These are phyloP conservation scores for Pleurozium schreberi DNA, from an alignment of 225 moss, liverwort and hornwort species.

Conservation along the genomic window DNA sequence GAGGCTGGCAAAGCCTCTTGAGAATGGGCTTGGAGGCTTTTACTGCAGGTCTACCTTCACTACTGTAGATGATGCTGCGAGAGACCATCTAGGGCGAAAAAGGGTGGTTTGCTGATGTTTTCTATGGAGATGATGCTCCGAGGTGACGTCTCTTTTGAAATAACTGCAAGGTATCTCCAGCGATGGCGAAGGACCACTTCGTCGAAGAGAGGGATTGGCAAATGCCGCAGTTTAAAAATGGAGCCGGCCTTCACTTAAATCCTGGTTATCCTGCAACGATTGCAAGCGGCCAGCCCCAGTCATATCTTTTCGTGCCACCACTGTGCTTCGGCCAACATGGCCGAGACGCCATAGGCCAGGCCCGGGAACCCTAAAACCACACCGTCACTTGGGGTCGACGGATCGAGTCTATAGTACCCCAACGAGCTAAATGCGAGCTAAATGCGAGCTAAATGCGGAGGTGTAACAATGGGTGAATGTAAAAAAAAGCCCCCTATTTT, in stretches of 20 bases:
- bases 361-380: too few species aligned
- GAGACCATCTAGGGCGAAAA: neutral
- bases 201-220: neutral
- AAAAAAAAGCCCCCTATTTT: too few species aligned
- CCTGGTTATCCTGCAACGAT: neutral
- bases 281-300: neutral
- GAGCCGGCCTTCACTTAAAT: neutral
- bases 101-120: neutral
- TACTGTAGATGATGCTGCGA: neutral
- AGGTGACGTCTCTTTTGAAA: neutral
- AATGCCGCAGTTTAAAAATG: neutral
- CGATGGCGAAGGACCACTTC: neutral
- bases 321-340: too few species aligned
- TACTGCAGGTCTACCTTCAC: neutral
- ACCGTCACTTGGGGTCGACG: too few species aligned
- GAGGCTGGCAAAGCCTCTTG: neutral
- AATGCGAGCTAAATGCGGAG: too few species aligned
- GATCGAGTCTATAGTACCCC: too few species aligned
- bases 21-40: neutral
- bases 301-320: too few species aligned
- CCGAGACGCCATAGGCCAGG: too few species aligned
- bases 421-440: too few species aligned
- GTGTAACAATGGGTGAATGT: too few species aligned
- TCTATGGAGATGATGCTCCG: neutral
- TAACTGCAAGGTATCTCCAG: neutral